A percentile compares a stretch with the other conserved stretches of the same genome.
These are phyloP conservation scores for Vachellia pachyceras DNA, from an alignment of 306 rosid species.

Conservation along the genomic window DNA sequence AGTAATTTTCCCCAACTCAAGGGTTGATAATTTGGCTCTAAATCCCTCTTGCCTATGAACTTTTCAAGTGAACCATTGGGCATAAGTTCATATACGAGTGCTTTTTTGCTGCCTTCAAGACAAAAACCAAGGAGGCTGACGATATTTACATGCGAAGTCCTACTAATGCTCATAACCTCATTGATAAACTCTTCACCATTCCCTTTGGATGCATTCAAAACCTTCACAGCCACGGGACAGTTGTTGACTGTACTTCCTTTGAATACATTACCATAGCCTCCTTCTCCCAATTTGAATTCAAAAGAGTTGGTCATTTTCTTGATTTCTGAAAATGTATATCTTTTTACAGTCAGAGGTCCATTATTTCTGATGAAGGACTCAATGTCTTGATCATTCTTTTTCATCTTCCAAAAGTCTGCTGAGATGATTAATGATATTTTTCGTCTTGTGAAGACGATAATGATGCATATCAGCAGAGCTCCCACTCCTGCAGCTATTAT, in stretches of 20 bases:
- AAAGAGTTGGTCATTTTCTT: constrained; percentile 53
- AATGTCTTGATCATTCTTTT: constrained; percentile 14
- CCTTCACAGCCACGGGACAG: constrained; percentile 47
- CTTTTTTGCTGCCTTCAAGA: constrained; percentile 44
- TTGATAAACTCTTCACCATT: constrained; percentile 51
- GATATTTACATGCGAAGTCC: constrained; percentile 51
- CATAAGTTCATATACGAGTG: constrained; percentile 55
- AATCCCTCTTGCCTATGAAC: constrained; percentile 29
- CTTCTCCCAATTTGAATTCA: constrained; percentile 50
- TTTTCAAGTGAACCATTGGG: constrained; percentile 62
- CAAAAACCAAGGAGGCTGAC: constrained; percentile 57
- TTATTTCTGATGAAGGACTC: constrained; percentile 43
- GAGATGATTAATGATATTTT: constrained; percentile 9
- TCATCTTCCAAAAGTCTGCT: neutral
- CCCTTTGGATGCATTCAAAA: constrained; percentile 43
- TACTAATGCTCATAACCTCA: constrained; percentile 46
- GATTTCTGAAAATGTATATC: constrained; percentile 47
- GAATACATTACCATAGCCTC: constrained; percentile 57
- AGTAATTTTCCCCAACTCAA: constrained; percentile 46
- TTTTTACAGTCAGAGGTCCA: constrained; percentile 35
- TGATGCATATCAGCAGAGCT: constrained; percentile 29
- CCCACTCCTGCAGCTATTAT: constrained; percentile 39
- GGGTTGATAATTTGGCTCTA: neutral
- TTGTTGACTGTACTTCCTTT: constrained; percentile 37
- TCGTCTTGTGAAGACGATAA: constrained; percentile 1